Conservation (phyloP, 2,329 filamentous ascomycete genomes). For the Sporothrix protearum region DNA sequence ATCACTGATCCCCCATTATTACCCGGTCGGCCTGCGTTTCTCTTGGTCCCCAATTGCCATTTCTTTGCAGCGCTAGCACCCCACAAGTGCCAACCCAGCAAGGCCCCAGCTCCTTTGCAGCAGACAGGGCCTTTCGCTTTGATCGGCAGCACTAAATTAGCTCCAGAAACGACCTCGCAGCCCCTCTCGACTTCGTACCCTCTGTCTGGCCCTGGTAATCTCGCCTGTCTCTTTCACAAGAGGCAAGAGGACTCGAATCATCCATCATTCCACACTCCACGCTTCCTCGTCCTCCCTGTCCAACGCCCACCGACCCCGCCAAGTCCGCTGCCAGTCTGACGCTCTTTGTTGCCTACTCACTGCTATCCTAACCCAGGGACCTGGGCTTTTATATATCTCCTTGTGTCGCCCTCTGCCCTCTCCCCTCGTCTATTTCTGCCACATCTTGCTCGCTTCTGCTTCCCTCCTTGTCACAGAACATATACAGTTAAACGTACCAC, state of each 20-base stretch:
- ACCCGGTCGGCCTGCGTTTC: too few species aligned
- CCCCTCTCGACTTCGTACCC: neutral
- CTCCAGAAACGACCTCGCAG: slow-evolving; percentile 5
- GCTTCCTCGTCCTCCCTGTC: slow-evolving; percentile 13
- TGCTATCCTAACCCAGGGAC: neutral
- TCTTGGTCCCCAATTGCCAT: slow-evolving; percentile 9
- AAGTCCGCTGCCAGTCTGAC: neutral
- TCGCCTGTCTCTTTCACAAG: neutral
- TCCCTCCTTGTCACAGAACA: slow-evolving; percentile 14
- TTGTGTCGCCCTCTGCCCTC: neutral
- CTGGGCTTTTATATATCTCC: neutral
- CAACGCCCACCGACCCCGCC: neutral
- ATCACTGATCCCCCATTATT: neutral
- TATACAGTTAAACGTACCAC: slow-evolving; percentile 9
- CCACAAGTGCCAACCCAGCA: slow-evolving; percentile 5
- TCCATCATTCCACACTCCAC: slow-evolving; percentile 18
- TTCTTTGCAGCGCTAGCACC: slow-evolving; percentile 12
- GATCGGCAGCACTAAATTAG: slow-evolving; percentile 23
- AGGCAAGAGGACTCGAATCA: slow-evolving; percentile 17
- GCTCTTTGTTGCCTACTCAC: neutral
- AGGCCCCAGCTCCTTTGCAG: neutral
- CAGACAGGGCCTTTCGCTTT: slow-evolving; percentile 1
- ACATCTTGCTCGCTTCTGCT: neutral
- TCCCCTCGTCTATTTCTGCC: slow-evolving; percentile 9
- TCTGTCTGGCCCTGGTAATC: neutral